Conservation (phyloP, 2,329 filamentous ascomycete species). For the Scorias spongiosa region DNA sequence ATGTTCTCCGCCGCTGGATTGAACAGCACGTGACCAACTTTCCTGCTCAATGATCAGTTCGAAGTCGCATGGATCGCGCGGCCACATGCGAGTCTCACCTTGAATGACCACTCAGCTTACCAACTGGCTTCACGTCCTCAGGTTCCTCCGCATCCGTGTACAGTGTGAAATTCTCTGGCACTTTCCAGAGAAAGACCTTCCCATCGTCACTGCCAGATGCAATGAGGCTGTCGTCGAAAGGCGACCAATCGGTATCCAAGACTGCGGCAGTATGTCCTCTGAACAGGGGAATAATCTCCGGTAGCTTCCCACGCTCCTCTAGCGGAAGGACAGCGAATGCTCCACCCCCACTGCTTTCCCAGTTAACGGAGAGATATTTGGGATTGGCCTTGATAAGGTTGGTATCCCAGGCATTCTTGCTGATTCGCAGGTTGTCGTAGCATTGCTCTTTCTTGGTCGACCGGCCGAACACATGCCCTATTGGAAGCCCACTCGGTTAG, state of each 20-base stretch:
- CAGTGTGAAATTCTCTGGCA: constrained; percentile 74
- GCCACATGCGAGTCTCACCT: constrained; percentile 35
- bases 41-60: constrained; percentile 38
- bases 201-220: constrained; percentile 92
- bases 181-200: constrained; percentile 93
- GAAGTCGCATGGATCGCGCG: not conserved
- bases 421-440: constrained; percentile 96
- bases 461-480: constrained; percentile 97
- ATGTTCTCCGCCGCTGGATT: constrained; percentile 93
- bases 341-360: constrained; percentile 90
- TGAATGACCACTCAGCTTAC: constrained; percentile 73
- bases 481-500: constrained; percentile 11
- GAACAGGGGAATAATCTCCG: constrained; percentile 87
- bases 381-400: constrained; percentile 98
- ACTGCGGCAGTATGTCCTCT: constrained; percentile 91
- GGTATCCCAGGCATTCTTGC: constrained; percentile 97
- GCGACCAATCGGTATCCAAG: constrained; percentile 96
- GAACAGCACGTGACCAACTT: constrained; percentile 95
- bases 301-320: constrained; percentile 75
- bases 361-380: constrained; percentile 92
- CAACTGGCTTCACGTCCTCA: constrained; percentile 62
- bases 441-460: constrained; percentile 91
- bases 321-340: constrained; percentile 93
- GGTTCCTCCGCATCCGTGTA: constrained; percentile 73
- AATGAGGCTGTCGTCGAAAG: constrained; percentile 86